Percentiles rank a stretch among this genome's conserved stretches.
Conservation (phyloP, 2,329 filamentous ascomycete genomes). For the Cladosporium sp. region DNA sequence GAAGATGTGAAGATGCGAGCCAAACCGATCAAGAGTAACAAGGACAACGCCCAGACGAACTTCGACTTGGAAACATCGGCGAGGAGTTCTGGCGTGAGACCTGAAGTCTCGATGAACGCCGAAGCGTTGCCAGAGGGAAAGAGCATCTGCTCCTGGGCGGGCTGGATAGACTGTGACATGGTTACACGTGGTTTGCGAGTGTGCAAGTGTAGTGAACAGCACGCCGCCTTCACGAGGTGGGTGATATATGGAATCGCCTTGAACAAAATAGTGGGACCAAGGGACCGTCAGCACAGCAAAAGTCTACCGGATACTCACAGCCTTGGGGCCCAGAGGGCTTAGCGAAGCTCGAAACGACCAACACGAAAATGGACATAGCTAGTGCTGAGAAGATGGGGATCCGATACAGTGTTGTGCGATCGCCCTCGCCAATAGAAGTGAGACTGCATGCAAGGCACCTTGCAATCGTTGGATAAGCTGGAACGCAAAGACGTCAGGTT, state of each 20-base stretch:
- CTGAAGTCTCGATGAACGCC: slow-evolving; percentile 7
- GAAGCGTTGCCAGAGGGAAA: slow-evolving; percentile 10
- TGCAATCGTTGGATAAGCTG: background rate
- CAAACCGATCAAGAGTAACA: slow-evolving; percentile 14
- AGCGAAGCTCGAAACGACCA: slow-evolving; percentile 8
- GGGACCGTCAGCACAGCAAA: slow-evolving; percentile 6
- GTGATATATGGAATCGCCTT: slow-evolving; percentile 11
- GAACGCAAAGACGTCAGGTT: slow-evolving; percentile 8
- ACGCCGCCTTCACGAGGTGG: slow-evolving; percentile 1
- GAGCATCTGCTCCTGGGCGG: slow-evolving; percentile 11
- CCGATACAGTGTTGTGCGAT: slow-evolving; percentile 13
- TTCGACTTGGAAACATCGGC: slow-evolving; percentile 12
- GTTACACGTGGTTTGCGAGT: background rate
- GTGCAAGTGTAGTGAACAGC: background rate
- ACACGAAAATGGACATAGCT: slow-evolving; percentile 11
- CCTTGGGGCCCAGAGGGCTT: slow-evolving; percentile 4
- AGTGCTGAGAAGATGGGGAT: slow-evolving; percentile 14
- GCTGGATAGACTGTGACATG: slow-evolving; percentile 12
- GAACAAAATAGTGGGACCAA: background rate
- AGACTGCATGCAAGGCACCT: slow-evolving; percentile 9
- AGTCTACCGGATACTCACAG: slow-evolving; percentile 9
- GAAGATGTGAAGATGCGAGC: slow-evolving; percentile 12
- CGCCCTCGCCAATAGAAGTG: slow-evolving; percentile 9
- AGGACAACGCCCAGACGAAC: slow-evolving; percentile 13
- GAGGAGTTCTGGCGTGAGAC: slow-evolving; percentile 9